These are phyloP conservation scores for Trichomonas gallinae DNA, from an alignment of 208 protist genomes.

Conservation along the genomic window DNA sequence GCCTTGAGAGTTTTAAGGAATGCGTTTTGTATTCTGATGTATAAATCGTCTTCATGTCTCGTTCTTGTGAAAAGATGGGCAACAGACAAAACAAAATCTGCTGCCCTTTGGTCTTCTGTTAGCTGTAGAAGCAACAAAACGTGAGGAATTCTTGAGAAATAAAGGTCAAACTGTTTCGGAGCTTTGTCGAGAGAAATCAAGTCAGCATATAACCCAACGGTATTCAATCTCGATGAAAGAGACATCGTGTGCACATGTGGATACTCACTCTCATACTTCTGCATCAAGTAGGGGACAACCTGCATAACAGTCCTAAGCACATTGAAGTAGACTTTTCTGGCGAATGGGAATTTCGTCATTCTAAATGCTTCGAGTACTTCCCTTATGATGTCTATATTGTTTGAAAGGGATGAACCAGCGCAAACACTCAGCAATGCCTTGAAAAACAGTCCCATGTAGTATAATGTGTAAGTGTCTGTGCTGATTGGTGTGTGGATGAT, in stretches of 20 bases:
- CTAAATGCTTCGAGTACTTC: not conserved
- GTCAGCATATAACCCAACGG: not conserved
- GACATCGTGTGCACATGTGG: not conserved
- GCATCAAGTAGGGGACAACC: not conserved
- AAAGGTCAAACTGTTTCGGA: not conserved
- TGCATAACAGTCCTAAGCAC: not conserved
- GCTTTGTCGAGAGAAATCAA: not conserved
- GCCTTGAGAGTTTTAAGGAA: not conserved
- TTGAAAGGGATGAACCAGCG: not conserved
- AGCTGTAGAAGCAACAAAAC: not conserved
- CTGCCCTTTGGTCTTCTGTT: not conserved
- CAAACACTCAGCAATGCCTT: not conserved
- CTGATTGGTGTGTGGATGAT: not conserved
- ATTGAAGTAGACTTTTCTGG: not conserved
- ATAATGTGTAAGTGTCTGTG: not conserved
- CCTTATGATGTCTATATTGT: not conserved
- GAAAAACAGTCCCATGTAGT: not conserved
- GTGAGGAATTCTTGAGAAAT: not conserved
- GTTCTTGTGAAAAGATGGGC: not conserved
- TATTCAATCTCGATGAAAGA: not conserved
- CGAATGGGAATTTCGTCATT: not conserved
- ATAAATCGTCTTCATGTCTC: not conserved
- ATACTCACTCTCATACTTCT: not conserved
- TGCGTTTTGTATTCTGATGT: not conserved
- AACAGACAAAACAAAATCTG: not conserved